phyloP scores from a whole-genome alignment of 2,329 filamentous ascomycete species.

The Phaeosphaeriaceae sp. region DNA sequence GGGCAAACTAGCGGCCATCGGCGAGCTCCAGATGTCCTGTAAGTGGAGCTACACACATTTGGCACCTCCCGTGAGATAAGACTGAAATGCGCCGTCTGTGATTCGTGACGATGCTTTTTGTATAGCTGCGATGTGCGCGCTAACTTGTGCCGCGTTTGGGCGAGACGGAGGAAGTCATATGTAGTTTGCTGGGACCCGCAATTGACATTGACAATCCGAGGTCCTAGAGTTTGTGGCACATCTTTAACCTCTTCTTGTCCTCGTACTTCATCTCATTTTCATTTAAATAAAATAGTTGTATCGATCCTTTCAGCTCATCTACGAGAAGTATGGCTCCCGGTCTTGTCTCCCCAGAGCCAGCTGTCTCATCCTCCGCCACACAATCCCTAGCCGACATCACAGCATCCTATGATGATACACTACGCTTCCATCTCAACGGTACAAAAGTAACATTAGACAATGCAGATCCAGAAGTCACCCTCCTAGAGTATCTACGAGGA shows the following conservation, averaged over 20 bases:
- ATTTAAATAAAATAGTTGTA: too few relatives aligned
- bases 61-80: constrained; percentile 21
- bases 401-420: constrained; percentile 80
- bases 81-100: constrained; percentile 12
- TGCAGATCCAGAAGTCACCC: constrained; percentile 87
- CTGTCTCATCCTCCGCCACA: constrained; percentile 53
- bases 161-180: too few relatives aligned
- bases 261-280: not conserved
- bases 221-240: too few relatives aligned
- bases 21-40: constrained; percentile 28
- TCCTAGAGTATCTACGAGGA: constrained; percentile 90
- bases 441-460: constrained; percentile 85
- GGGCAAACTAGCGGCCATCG: constrained; percentile 30
- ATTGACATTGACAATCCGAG: too few relatives aligned
- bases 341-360: constrained; percentile 52
- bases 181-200: too few relatives aligned
- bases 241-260: not conserved
- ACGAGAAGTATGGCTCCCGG: constrained; percentile 62
- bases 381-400: constrained; percentile 68
- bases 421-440: constrained; percentile 94
- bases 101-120: constrained; percentile 20
- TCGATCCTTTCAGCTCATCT: too few relatives aligned
- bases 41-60: constrained; percentile 17
- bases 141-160: too few relatives aligned
- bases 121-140: not conserved